phyloP scores from a whole-genome alignment of 2,329 filamentous ascomycete species.

The Pyrenophora teres region DNA sequence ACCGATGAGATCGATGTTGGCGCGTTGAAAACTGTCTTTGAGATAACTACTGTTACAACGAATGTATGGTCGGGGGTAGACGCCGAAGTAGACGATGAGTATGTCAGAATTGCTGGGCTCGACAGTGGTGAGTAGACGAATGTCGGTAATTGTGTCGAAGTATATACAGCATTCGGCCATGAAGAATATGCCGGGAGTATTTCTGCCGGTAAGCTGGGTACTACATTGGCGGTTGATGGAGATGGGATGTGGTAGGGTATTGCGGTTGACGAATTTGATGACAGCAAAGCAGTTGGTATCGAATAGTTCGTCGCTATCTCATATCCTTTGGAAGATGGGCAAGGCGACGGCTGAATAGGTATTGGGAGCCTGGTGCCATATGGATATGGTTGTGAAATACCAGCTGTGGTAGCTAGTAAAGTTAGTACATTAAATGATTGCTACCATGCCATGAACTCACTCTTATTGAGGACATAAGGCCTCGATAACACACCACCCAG shows the following conservation, averaged over 20 bases:
- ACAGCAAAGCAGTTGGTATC: slow-evolving; percentile 2
- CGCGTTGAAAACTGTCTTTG: slow-evolving; percentile 2
- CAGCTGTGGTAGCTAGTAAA: slow-evolving; percentile 13
- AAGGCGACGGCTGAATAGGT: neutral
- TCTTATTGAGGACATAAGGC: slow-evolving; percentile 13
- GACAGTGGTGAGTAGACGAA: slow-evolving; percentile 8
- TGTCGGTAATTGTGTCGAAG: slow-evolving; percentile 4
- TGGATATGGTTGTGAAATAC: slow-evolving; percentile 18
- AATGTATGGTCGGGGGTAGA: slow-evolving; percentile 4
- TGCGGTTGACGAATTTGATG: slow-evolving; percentile 1
- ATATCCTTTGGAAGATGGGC: slow-evolving; percentile 3
- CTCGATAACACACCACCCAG: slow-evolving; percentile 19
- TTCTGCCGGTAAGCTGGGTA: neutral
- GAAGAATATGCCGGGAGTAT: neutral
- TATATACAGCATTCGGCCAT: neutral
- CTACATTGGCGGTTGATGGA: neutral
- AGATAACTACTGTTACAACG: slow-evolving; percentile 1
- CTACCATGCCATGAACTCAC: slow-evolving; percentile 10
- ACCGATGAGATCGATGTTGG: neutral
- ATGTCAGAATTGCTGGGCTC: neutral
- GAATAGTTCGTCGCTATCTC: neutral
- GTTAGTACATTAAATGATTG: slow-evolving; percentile 2
- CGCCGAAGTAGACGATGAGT: neutral
- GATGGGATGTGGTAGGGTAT: too few species aligned
- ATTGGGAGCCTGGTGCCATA: slow-evolving; percentile 13